These are phyloP conservation scores for Geosmithia flava DNA, from an alignment of 2,329 filamentous ascomycete genomes.

Conservation along the genomic window DNA sequence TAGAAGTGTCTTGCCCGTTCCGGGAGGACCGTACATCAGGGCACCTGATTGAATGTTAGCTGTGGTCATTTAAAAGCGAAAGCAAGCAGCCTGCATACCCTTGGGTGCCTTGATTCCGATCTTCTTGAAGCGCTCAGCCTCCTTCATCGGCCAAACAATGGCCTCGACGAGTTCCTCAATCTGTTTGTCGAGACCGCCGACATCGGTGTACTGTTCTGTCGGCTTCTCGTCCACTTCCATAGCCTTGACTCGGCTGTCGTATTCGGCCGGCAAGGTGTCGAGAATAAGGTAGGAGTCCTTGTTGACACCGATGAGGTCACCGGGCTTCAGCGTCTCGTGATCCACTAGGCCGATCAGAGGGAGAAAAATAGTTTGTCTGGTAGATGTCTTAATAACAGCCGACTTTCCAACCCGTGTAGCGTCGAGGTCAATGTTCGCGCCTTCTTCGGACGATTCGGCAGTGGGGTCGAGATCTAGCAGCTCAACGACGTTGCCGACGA, in stretches of 20 bases:
- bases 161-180: slow-evolving; percentile 98
- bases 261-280: slow-evolving; percentile 93
- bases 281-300: slow-evolving; percentile 98
- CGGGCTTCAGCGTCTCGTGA: slow-evolving; percentile 87
- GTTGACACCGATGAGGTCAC: slow-evolving; percentile 94
- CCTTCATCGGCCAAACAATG: slow-evolving; percentile 99
- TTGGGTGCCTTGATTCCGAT: slow-evolving; percentile 99
- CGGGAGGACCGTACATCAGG: slow-evolving; percentile 92
- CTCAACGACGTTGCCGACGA: slow-evolving; percentile 97
- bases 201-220: slow-evolving; percentile 96
- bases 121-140: slow-evolving; percentile 98
- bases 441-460: slow-evolving; percentile 91
- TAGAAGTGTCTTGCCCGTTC: slow-evolving; percentile 82
- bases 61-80: slow-evolving; percentile 60
- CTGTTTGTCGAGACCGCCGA: slow-evolving; percentile 95
- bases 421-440: slow-evolving; percentile 96
- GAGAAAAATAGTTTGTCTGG: slow-evolving; percentile 94
- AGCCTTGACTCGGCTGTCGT: slow-evolving; percentile 96
- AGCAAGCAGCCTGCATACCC: slow-evolving; percentile 56
- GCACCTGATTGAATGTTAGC: slow-evolving; percentile 49
- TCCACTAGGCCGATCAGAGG: slow-evolving; percentile 95
- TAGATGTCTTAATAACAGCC: slow-evolving; percentile 98
- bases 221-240: slow-evolving; percentile 99
- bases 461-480: slow-evolving; percentile 93
- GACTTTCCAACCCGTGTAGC: slow-evolving; percentile 95